A percentile compares a stretch with the other conserved stretches of the same genome.
phyloP scores from a whole-genome alignment of 768 basidiomycete genomes.

The Kwoniella botswanensis region DNA sequence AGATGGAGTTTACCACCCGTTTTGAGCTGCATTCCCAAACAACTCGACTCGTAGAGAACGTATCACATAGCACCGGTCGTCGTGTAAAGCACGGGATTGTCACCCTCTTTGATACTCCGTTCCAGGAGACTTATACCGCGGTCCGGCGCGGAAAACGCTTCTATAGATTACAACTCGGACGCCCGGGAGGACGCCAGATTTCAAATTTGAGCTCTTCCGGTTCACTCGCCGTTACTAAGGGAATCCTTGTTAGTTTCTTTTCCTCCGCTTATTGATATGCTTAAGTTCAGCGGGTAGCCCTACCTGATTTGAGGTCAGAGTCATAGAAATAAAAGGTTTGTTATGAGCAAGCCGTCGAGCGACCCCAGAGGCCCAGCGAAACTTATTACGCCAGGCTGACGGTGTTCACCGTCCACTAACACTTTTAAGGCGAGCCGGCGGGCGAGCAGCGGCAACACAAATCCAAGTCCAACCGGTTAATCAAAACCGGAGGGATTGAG shows the following conservation, averaged over 20 bases:
- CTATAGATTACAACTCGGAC: conserved; percentile 80
- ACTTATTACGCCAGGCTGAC: conserved; percentile 64
- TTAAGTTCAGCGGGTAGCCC: conserved; percentile 86
- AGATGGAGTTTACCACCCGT: conserved; percentile 83
- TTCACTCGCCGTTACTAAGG: conserved; percentile 87
- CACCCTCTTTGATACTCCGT: conserved; percentile 68
- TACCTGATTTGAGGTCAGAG: conserved; percentile 77
- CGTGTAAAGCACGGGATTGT: conserved; percentile 66
- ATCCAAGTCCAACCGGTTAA: conserved; percentile 35
- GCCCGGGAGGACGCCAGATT: conserved; percentile 70
- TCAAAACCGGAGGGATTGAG: conserved; percentile 44
- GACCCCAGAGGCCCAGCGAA: conserved; percentile 35
- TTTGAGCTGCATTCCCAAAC: conserved; percentile 85
- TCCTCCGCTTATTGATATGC: conserved; percentile 89
- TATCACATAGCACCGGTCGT: conserved; percentile 70
- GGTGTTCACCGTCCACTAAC: conserved; percentile 59
- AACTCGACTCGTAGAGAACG: conserved; percentile 81
- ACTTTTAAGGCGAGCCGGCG: conserved; percentile 61
- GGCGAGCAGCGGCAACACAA: conserved; percentile 36
- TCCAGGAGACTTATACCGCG: conserved; percentile 81
- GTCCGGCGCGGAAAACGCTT: conserved; percentile 73
- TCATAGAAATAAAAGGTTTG: conserved; percentile 33
- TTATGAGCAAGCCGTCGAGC: conserved; percentile 42
- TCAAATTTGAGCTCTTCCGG: conserved; percentile 81
- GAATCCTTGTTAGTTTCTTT: conserved; percentile 91